These are phyloP conservation scores for Tieghemostelium lacteum DNA, from an alignment of 78 protist genomes.

Conservation along the genomic window DNA sequence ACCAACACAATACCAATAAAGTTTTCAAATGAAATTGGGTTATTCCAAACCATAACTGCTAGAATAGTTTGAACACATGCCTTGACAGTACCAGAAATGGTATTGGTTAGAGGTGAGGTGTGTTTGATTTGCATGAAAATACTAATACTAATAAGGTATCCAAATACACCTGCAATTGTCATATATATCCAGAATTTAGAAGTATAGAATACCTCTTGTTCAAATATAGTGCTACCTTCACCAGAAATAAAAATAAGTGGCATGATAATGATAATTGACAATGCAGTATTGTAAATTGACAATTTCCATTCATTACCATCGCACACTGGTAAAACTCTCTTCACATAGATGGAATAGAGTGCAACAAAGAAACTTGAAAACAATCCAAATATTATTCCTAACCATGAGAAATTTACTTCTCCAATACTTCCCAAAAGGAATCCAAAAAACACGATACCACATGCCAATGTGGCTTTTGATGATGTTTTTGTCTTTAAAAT, in stretches of 20 bases:
- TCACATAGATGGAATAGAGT: slow-evolving; percentile 88
- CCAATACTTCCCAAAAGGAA: slow-evolving; percentile 85
- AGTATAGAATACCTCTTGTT: slow-evolving; percentile 15
- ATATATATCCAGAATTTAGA: slow-evolving; percentile 76
- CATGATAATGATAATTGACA: slow-evolving; percentile 73
- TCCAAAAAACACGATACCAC: slow-evolving; percentile 86
- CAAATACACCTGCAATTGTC: slow-evolving; percentile 84
- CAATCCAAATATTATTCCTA: slow-evolving; percentile 90
- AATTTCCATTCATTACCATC: slow-evolving; percentile 85
- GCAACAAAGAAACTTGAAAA: slow-evolving; percentile 86
- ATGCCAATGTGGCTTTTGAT: slow-evolving; percentile 55
- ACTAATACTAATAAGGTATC: slow-evolving; percentile 82
- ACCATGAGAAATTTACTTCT: slow-evolving; percentile 85
- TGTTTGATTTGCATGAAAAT: slow-evolving; percentile 89
- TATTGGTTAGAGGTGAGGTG: slow-evolving; percentile 91
- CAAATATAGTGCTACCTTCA: slow-evolving; percentile 41
- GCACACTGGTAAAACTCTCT: slow-evolving; percentile 72
- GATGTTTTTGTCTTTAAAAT: slow-evolving; percentile 85
- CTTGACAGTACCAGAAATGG: slow-evolving; percentile 88
- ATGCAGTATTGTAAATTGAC: slow-evolving; percentile 86
- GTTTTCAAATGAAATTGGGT: slow-evolving; percentile 59
- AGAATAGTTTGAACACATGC: slow-evolving; percentile 90
- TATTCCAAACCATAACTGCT: slow-evolving; percentile 66
- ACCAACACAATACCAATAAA: slow-evolving; percentile 80
- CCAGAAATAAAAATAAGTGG: slow-evolving; percentile 83